These are phyloP conservation scores for Dioscorea alata DNA, from an alignment of 106 monocot species.

Conservation along the genomic window DNA sequence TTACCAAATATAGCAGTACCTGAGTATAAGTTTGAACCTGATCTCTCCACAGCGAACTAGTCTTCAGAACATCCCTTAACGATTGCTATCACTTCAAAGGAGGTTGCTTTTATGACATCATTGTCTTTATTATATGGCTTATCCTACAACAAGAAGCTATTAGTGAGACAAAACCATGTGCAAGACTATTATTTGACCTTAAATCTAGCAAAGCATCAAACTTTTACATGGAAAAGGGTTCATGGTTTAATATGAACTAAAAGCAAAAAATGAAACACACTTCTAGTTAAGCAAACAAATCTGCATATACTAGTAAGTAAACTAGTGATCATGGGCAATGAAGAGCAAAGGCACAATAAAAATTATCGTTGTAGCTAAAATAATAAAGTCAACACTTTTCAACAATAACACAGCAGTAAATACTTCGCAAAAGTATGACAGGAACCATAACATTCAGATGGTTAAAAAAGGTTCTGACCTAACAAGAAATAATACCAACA, in stretches of 20 bases:
- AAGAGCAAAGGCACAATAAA: too few relatives aligned
- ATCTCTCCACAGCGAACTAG: constrained; percentile 89
- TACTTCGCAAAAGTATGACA: neutral
- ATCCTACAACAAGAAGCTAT: constrained; percentile 44
- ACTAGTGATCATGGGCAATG: too few relatives aligned
- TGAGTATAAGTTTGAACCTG: constrained; percentile 87
- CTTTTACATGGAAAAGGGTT: too few relatives aligned
- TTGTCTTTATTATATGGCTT: constrained; percentile 89
- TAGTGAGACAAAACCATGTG: neutral
- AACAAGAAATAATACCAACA: neutral
- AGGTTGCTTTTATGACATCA: constrained; percentile 91
- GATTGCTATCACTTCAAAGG: constrained; percentile 97
- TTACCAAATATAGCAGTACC: constrained; percentile 19
- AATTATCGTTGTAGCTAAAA: too few relatives aligned
- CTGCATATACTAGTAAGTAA: too few relatives aligned
- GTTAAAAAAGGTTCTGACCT: neutral
- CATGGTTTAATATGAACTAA: too few relatives aligned
- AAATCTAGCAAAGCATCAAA: too few relatives aligned
- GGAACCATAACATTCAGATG: neutral
- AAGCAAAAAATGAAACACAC: too few relatives aligned
- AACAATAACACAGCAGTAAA: too few relatives aligned
- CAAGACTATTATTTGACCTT: too few relatives aligned
- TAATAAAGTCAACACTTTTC: too few relatives aligned
- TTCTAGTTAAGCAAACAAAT: too few relatives aligned
- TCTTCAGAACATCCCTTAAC: constrained; percentile 84